These are phyloP conservation scores for Hymenoscyphus salicellus DNA, from an alignment of 2,329 filamentous ascomycete genomes.

Conservation along the genomic window DNA sequence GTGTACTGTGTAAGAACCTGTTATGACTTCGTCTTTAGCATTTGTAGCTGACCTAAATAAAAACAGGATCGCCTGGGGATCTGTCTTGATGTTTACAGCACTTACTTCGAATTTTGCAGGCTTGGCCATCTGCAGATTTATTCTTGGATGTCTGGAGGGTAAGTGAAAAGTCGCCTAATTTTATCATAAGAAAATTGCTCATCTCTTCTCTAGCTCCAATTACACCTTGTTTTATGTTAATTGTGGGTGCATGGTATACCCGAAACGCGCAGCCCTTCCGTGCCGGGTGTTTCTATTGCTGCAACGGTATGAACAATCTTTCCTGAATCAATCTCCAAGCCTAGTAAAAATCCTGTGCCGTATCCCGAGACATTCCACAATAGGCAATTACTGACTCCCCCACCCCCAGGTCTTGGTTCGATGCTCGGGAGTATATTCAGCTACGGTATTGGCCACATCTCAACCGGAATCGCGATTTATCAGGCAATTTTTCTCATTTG, in stretches of 20 bases:
- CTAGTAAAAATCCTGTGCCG: too few relatives aligned
- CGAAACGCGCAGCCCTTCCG: constrained; percentile 62
- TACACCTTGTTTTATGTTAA: constrained; percentile 63
- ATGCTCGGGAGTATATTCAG: constrained; percentile 59
- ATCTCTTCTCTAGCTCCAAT: constrained; percentile 60
- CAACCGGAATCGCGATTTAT: constrained; percentile 38
- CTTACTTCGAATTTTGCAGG: constrained; percentile 56
- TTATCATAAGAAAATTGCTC: neutral
- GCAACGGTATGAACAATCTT: too few relatives aligned
- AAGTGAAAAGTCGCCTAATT: neutral
- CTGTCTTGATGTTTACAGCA: constrained; percentile 57
- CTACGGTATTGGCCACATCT: constrained; percentile 42
- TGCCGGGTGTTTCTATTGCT: constrained; percentile 61
- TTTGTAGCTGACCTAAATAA: constrained; percentile 30
- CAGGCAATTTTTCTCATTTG: constrained; percentile 46
- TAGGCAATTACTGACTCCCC: too few relatives aligned
- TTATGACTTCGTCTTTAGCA: constrained; percentile 16
- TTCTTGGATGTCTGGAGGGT: constrained; percentile 48
- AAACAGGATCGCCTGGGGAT: constrained; percentile 54
- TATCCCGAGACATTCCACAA: too few relatives aligned
- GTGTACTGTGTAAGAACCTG: constrained; percentile 13
- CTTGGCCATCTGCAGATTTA: constrained; percentile 60
- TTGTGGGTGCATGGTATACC: constrained; percentile 69
- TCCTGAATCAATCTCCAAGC: too few relatives aligned
- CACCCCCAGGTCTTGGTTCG: constrained; percentile 34